phyloP scores from a whole-genome alignment of 257 asterid species.

The Echium plantagineum region DNA sequence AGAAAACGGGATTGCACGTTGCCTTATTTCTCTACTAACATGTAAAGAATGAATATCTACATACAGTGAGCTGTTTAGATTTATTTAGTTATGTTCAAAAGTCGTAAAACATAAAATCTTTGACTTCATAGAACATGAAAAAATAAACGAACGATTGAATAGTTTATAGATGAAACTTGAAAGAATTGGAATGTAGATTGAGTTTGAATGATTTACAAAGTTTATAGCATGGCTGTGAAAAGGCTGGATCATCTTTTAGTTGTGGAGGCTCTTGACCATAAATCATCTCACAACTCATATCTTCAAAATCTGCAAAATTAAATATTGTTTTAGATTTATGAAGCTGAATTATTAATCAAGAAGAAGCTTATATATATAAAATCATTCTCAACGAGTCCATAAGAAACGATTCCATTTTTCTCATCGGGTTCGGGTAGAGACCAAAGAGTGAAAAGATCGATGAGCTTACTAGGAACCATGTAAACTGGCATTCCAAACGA shows the following conservation, averaged over 20 bases:
- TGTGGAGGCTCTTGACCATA: conserved; percentile 78
- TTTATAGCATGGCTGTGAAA: conserved; percentile 66
- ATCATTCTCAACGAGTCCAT: too few species aligned
- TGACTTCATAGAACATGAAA: too few species aligned
- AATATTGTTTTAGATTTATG: not conserved
- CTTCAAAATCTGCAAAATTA: conserved; percentile 67
- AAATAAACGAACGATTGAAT: not conserved
- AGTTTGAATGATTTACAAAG: conserved; percentile 33
- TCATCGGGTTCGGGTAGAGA: too few species aligned
- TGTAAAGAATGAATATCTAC: too few species aligned
- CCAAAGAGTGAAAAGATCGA: too few species aligned
- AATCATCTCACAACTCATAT: conserved; percentile 92
- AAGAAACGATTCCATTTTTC: too few species aligned
- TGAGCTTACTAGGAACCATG: conserved; percentile 85
- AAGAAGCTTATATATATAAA: not conserved
- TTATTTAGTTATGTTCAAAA: too few species aligned
- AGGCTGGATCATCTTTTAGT: conserved; percentile 54
- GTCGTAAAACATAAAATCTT: too few species aligned
- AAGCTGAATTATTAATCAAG: not conserved
- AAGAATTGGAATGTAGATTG: not conserved
- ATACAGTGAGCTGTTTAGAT: too few species aligned
- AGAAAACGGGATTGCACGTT: too few species aligned
- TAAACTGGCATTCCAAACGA: conserved; percentile 62
- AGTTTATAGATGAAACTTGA: too few species aligned
- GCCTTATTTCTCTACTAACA: too few species aligned